phyloP scores from a whole-genome alignment of 345 rosid genomes.

The Microcos paniculata region DNA sequence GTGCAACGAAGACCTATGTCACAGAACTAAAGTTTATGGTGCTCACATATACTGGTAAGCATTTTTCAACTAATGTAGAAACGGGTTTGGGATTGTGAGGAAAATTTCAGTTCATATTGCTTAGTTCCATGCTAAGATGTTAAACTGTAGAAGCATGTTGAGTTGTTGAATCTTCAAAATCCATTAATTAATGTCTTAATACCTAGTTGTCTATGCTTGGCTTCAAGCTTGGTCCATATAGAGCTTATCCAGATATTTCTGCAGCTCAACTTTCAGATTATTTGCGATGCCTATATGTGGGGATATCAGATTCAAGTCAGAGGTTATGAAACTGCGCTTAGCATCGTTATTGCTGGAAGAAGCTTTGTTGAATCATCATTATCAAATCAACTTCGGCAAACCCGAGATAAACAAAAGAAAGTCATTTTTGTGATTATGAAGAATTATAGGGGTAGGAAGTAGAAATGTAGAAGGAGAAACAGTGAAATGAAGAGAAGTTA shows the following conservation, averaged over 20 bases:
- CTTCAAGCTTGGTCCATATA: neutral
- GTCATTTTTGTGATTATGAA: neutral
- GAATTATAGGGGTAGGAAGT: neutral
- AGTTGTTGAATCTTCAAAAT: neutral
- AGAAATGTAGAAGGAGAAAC: neutral
- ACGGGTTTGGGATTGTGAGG: neutral
- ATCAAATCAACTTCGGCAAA: neutral
- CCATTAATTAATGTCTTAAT: neutral
- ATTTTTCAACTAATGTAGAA: neutral
- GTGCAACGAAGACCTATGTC: conserved; percentile 48
- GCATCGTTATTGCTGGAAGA: neutral
- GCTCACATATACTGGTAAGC: conserved; percentile 18
- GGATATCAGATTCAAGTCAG: neutral
- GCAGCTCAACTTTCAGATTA: neutral
- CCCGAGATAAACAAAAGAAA: neutral
- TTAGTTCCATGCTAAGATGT: neutral
- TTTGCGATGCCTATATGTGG: neutral
- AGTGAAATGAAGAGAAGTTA: neutral
- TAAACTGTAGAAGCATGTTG: neutral
- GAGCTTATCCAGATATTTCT: neutral
- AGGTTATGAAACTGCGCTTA: neutral
- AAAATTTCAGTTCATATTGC: neutral
- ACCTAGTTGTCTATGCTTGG: neutral
- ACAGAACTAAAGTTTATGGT: conserved; percentile 25
- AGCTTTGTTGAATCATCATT: neutral